Conservation (phyloP, 148 eudicot genomes). For the Amaranthus hypochondriacus region DNA sequence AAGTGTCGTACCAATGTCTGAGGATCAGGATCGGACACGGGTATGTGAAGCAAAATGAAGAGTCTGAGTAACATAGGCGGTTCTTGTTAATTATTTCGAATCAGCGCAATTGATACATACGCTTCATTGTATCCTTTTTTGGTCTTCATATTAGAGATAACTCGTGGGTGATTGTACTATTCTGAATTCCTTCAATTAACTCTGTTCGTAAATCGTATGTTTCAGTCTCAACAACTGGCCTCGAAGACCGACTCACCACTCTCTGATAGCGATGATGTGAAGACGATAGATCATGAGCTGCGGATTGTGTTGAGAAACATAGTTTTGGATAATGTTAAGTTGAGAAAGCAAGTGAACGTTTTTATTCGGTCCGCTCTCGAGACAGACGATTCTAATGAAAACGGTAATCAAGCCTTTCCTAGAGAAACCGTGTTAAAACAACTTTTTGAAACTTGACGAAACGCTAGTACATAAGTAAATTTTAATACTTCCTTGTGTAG, state of each 20-base stretch:
- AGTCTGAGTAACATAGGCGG: too few relatives aligned
- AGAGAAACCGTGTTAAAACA: slow-evolving; percentile 24
- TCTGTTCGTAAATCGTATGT: neutral
- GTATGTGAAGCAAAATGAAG: too few relatives aligned
- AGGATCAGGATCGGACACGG: too few relatives aligned
- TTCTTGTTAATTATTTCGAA: neutral
- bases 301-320: slow-evolving; percentile 51
- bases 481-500: slow-evolving; percentile 13
- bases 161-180: too few relatives aligned
- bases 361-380: slow-evolving; percentile 40
- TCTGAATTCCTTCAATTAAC: too few relatives aligned
- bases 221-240: slow-evolving; percentile 48
- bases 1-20: too few relatives aligned
- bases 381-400: slow-evolving; percentile 26
- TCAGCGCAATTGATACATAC: too few relatives aligned
- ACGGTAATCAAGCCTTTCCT: slow-evolving; percentile 20
- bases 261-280: slow-evolving; percentile 20
- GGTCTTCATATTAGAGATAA: too few relatives aligned
- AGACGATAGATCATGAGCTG: slow-evolving; percentile 40
- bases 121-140: too few relatives aligned
- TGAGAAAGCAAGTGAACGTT: slow-evolving; percentile 60
- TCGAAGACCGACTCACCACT: slow-evolving; percentile 17
- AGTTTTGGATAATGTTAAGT: slow-evolving; percentile 40
- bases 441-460: slow-evolving; percentile 29
- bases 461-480: slow-evolving; percentile 9